Evolutionary conservation across 2,329 filamentous ascomycete species (phyloP), one percentile per base, ranked within the genome.

Genomic region (Sarocladiaceae sp.): DNA sequence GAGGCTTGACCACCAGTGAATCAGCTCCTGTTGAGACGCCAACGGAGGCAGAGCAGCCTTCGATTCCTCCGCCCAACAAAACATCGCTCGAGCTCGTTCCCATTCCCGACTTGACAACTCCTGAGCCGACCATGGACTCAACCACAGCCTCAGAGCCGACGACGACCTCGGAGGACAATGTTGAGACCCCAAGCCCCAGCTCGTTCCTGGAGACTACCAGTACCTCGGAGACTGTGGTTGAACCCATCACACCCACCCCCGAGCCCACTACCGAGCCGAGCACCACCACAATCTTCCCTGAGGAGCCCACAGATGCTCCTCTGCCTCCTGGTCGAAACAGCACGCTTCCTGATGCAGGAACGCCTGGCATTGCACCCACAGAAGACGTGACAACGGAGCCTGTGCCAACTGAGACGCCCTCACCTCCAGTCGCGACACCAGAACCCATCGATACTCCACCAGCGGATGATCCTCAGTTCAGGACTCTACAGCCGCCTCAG

Each of bases 181-280:
- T 19, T 26, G 39, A 31, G 13, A 42, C 39, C 15, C 39, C 39
- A 13, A 24, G 20, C n/a, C n/a, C n/a, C 34, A 24, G 34, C 10
- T 39, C 39, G n/a, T 37, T 37, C 33, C 26, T n/a, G 26, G 39
- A 40, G 35, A 40, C 35, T 10, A n/a, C 35, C 21, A 27, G 21
- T 15, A 43, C 15, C 24, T 43, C 23, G 3, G 31, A 26, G 20
- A 13, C n/a, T 18, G 31, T 27, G 11, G n/a, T 29, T 6, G 19
- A 41, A 16, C 37, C 23, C 13, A 41, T 4, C 24, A 19, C 37
- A 10, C n/a, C 15, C 37, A 29, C 3, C 37, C 29, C 37, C 19
- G 6, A 7, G 10, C 23, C 23, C 19, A 21, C 37, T 29, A 3
- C 15, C n/a, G 4, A 15, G 23, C 37, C 37, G 15, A 41, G 7